Conservation (phyloP, 2,329 filamentous ascomycete species). For the Aureobasidium leucospermi region DNA sequence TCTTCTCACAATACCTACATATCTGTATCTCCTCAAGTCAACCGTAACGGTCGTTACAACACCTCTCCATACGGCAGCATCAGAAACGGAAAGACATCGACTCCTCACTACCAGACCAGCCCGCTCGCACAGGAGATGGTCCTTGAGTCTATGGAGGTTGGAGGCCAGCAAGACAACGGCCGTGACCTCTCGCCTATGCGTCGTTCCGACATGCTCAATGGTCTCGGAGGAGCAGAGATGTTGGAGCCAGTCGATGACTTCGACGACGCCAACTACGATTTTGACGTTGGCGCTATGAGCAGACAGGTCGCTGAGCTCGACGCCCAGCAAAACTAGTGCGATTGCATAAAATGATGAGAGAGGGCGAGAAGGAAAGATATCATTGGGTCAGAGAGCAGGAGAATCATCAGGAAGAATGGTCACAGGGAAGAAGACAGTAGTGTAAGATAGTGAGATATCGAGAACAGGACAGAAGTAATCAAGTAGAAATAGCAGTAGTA, state of each 20-base stretch:
- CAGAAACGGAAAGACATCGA: neutral
- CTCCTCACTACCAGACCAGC: neutral
- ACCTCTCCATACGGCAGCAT: conserved; percentile 41
- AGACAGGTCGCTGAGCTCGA: neutral
- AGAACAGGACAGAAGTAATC: neutral
- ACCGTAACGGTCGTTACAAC: too few relatives aligned
- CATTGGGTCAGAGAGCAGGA: too few relatives aligned
- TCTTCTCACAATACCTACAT: too few relatives aligned
- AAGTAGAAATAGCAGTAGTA: neutral
- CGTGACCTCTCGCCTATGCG: neutral
- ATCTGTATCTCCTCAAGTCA: too few relatives aligned
- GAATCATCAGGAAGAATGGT: too few relatives aligned
- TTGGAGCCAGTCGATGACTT: neutral
- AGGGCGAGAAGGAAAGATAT: too few relatives aligned
- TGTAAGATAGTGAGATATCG: neutral
- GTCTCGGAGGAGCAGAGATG: conserved; percentile 12
- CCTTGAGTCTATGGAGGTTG: neutral
- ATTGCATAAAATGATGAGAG: neutral
- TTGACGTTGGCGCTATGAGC: conserved; percentile 6
- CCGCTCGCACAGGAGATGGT: neutral
- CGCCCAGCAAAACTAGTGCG: neutral
- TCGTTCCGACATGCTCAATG: conserved; percentile 43
- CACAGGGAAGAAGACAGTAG: too few relatives aligned
- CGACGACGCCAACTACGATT: neutral
- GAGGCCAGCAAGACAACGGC: neutral